Evolutionary conservation across 2,329 filamentous ascomycete genomes (phyloP).

Genomic region (Fusarium torulosum): DNA sequence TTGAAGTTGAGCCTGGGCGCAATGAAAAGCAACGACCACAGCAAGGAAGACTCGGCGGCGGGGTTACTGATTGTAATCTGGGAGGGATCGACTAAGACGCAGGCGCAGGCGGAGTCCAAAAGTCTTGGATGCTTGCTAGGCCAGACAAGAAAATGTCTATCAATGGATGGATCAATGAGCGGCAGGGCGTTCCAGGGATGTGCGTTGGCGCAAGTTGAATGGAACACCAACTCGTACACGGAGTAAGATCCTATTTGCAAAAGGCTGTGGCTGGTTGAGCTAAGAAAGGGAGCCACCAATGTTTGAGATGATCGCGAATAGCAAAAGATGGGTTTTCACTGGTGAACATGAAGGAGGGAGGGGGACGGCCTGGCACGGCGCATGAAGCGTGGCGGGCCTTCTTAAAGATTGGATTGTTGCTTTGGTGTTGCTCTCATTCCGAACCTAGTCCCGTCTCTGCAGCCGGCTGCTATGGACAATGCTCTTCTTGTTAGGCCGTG

Average conservation of each 20-base stretch:
- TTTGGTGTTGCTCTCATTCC: constrained; percentile 17
- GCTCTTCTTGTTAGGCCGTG: constrained; percentile 20
- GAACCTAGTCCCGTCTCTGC: not conserved
- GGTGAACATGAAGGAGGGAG: constrained; percentile 34
- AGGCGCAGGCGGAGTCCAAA: constrained; percentile 34
- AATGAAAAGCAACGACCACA: constrained; percentile 28
- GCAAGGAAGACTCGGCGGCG: constrained; percentile 36
- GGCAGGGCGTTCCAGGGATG: constrained; percentile 30
- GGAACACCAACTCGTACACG: constrained; percentile 23
- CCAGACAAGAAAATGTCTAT: constrained; percentile 23
- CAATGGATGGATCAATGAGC: constrained; percentile 36
- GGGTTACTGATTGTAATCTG: constrained; percentile 25
- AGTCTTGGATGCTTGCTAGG: constrained; percentile 31
- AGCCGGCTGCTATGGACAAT: constrained; percentile 9
- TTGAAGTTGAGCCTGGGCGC: constrained; percentile 26
- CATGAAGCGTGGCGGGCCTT: constrained; percentile 46
- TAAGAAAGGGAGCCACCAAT: constrained; percentile 33
- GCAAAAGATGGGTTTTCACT: constrained; percentile 37
- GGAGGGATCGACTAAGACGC: constrained; percentile 39
- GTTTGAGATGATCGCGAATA: constrained; percentile 33
- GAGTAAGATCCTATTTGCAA: constrained; percentile 21
- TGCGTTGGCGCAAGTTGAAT: constrained; percentile 37
- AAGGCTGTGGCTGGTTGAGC: constrained; percentile 31
- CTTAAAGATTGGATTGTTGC: constrained; percentile 37
- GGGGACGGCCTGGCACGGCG: constrained; percentile 32